These are phyloP conservation scores for Apiotrichum gracile DNA, from an alignment of 1,284 basidiomycete species.

Conservation along the genomic window DNA sequence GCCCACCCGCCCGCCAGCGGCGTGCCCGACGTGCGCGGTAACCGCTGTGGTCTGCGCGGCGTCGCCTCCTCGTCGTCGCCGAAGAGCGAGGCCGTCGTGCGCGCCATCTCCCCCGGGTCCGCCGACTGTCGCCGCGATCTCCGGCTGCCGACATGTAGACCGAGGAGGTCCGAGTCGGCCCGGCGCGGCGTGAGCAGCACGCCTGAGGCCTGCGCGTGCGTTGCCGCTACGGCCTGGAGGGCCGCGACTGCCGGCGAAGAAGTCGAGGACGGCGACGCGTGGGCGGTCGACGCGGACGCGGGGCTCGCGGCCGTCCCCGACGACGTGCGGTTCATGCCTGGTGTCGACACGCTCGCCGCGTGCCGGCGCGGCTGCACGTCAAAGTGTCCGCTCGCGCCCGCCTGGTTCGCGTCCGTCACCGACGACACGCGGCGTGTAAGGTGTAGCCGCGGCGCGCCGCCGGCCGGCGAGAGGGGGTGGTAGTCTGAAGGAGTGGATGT, in stretches of 20 bases:
- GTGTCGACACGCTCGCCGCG: not conserved
- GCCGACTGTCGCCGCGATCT: not conserved
- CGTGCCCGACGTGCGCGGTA: conserved; percentile 1
- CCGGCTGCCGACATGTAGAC: conserved; percentile 10
- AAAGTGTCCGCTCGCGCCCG: not conserved
- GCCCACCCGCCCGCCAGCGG: conserved; percentile 3
- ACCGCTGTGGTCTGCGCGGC: not conserved
- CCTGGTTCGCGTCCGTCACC: not conserved
- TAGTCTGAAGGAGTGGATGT: not conserved
- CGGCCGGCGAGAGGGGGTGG: not conserved
- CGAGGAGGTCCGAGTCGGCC: conserved; percentile 24
- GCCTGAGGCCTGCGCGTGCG: not conserved
- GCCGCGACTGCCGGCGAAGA: not conserved
- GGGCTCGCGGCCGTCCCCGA: not conserved
- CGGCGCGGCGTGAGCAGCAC: not conserved
- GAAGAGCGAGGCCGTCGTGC: not conserved
- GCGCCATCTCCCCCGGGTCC: not conserved
- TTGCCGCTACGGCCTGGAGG: not conserved
- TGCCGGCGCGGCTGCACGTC: not conserved
- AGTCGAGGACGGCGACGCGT: not conserved
- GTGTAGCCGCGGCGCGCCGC: not conserved
- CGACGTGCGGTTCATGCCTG: not conserved
- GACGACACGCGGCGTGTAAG: not conserved
- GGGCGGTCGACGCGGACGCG: too few species aligned
- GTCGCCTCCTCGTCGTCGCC: not conserved